Percentiles rank a stretch among this genome's conserved stretches.
phyloP scores from a whole-genome alignment of 371 early-diverging fungal genomes.

The Mortierella sp. region DNA sequence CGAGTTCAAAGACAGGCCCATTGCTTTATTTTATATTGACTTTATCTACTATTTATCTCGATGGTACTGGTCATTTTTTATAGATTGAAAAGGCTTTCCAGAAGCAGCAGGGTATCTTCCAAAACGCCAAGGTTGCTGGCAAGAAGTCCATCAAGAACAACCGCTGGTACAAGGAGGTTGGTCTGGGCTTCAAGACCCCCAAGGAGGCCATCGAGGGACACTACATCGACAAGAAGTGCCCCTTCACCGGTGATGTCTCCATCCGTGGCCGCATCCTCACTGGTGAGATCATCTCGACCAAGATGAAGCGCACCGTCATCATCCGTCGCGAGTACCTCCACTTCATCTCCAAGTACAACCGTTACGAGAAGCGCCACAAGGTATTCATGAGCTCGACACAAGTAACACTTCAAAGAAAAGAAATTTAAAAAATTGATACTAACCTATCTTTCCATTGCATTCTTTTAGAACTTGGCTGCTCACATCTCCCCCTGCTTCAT shows the following conservation, averaged over 20 bases:
- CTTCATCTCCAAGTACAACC: slow-evolving; percentile 99
- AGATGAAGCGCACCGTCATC: slow-evolving; percentile 99
- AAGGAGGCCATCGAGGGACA: slow-evolving; percentile 95
- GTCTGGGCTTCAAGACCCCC: slow-evolving; percentile 99
- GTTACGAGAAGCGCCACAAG: slow-evolving; percentile 99
- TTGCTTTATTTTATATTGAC: not conserved
- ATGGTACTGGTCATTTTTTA: not conserved
- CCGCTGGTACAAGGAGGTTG: slow-evolving; percentile 98
- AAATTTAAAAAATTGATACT: not conserved
- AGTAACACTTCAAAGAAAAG: not conserved
- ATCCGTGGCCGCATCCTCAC: slow-evolving; percentile 99
- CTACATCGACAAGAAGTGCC: slow-evolving; percentile 99
- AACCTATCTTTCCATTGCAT: not conserved
- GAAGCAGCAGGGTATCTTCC: slow-evolving; percentile 97
- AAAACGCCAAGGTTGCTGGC: slow-evolving; percentile 86
- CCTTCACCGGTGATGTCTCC: slow-evolving; percentile 98
- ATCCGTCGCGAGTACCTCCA: slow-evolving; percentile 99
- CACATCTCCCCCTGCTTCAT: slow-evolving; percentile 99
- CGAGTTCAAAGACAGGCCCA: too few species aligned
- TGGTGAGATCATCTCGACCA: slow-evolving; percentile 97
- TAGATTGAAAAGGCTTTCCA: slow-evolving; percentile 94
- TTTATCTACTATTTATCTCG: not conserved
- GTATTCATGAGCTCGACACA: slow-evolving; percentile 6
- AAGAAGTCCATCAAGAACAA: slow-evolving; percentile 80
- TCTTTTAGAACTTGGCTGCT: slow-evolving; percentile 91